phyloP scores from a whole-genome alignment of 2,329 filamentous ascomycete genomes.

The Trichophyton mentagrophytes region DNA sequence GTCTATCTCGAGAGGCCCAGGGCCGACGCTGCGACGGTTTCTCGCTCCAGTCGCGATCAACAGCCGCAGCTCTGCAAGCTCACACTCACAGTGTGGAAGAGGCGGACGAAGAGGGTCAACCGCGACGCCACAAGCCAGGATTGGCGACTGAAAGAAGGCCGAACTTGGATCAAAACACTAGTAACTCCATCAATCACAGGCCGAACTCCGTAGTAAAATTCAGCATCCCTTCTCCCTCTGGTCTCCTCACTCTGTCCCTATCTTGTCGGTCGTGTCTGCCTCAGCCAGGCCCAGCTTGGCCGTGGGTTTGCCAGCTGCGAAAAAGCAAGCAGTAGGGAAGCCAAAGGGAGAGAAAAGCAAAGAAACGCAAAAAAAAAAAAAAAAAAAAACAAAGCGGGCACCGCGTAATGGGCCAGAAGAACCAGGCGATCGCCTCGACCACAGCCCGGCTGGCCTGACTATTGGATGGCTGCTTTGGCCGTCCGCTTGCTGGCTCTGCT shows the following conservation, averaged over 20 bases:
- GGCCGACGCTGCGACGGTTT: constrained; percentile 1
- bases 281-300: neutral
- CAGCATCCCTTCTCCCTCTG: neutral
- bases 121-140: neutral
- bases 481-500: constrained; percentile 8
- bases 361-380: too few relatives aligned
- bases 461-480: constrained; percentile 5
- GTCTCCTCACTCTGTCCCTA: too few relatives aligned
- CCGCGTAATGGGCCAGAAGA: constrained; percentile 1
- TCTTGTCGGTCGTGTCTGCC: too few relatives aligned
- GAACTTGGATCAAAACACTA: neutral
- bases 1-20: neutral
- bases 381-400: neutral
- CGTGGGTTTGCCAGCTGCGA: too few relatives aligned
- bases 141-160: neutral
- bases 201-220: neutral
- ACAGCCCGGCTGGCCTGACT: neutral
- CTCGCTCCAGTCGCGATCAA: constrained; percentile 1
- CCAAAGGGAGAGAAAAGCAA: neutral
- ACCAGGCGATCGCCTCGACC: constrained; percentile 10
- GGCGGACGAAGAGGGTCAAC: neutral
- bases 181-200: neutral
- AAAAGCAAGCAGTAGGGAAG: neutral
- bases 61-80: neutral
- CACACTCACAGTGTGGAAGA: neutral